Evolutionary conservation across 192 early-diverging fungal species (phyloP).

Genomic region (Gaertneriomyces sp.): DNA sequence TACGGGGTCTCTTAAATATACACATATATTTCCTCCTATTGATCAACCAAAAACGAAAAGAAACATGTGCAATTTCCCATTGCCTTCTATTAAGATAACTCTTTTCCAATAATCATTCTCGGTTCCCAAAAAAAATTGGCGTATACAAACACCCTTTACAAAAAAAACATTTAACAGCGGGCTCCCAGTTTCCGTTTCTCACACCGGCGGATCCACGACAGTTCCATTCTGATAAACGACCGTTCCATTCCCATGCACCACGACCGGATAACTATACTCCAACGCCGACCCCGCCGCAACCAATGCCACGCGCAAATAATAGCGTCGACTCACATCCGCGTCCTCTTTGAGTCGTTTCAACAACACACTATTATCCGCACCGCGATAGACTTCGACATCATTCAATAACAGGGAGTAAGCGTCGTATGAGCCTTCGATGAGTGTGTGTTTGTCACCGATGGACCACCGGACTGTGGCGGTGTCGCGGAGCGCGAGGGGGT

Average conservation of each 20-base stretch:
- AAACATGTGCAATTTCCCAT: no score
- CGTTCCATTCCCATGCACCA: slow-evolving; percentile 17
- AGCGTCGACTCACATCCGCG: neutral
- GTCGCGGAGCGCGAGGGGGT: neutral
- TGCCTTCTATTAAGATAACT: no score
- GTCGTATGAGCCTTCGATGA: slow-evolving; percentile 20
- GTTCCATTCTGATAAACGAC: slow-evolving; percentile 25
- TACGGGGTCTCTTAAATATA: no score
- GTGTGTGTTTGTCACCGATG: neutral
- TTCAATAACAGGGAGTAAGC: slow-evolving; percentile 28
- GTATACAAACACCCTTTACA: no score
- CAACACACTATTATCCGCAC: slow-evolving; percentile 4
- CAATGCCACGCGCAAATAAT: slow-evolving; percentile 34
- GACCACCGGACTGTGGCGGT: slow-evolving; percentile 21
- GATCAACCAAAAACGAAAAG: no score
- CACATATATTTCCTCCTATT: no score
- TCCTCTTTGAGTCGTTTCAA: neutral
- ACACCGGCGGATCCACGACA: neutral
- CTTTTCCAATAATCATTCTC: no score
- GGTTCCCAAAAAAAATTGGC: no score
- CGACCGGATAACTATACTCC: slow-evolving; percentile 29
- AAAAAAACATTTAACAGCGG: no score
- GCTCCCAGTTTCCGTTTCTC: no score
- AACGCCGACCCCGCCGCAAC: slow-evolving; percentile 18
- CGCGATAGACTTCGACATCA: slow-evolving; percentile 38